Percentiles rank a stretch among this genome's conserved stretches.
Evolutionary conservation across 352 stramenopile genomes (phyloP).

Genomic region (Phytopythium boreale): DNA sequence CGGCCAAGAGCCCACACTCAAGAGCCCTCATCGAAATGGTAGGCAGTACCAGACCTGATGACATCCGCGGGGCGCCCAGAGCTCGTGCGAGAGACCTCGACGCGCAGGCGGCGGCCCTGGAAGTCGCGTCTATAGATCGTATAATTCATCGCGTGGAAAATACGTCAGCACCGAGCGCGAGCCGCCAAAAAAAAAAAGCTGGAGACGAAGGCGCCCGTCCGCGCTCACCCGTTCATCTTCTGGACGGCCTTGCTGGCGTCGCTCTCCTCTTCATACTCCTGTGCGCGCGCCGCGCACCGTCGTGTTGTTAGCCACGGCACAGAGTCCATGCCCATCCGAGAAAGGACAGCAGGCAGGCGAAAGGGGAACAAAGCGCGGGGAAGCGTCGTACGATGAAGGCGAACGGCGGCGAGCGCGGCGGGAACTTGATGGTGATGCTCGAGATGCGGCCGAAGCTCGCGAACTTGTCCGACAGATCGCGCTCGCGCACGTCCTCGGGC

Average conservation of each 20-base stretch:
- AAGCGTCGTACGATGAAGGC: constrained; percentile 61
- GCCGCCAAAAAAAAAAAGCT: background rate
- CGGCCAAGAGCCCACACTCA: constrained; percentile 1
- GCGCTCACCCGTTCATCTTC: constrained; percentile 49
- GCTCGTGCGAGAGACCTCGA: constrained; percentile 47
- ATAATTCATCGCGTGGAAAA: background rate
- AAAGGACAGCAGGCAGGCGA: constrained; percentile 1
- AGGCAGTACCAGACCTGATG: constrained; percentile 8
- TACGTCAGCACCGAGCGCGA: background rate
- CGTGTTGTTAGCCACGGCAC: too few species aligned
- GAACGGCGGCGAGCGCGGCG: constrained; percentile 37
- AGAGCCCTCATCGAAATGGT: background rate
- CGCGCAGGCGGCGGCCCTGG: constrained; percentile 34
- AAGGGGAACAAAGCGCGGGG: too few species aligned
- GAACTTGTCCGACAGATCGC: constrained; percentile 55
- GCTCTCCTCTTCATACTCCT: constrained; percentile 60
- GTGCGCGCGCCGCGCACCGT: background rate
- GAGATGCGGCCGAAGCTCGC: constrained; percentile 41
- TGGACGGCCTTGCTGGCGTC: constrained; percentile 55
- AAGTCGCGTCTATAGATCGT: constrained; percentile 24
- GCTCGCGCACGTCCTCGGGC: constrained; percentile 49
- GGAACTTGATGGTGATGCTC: constrained; percentile 54
- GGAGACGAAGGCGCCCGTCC: too few species aligned
- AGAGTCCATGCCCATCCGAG: background rate
- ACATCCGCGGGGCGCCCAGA: constrained; percentile 10